Conservation (phyloP, 1,284 basidiomycete genomes). For the Mycena sp. region DNA sequence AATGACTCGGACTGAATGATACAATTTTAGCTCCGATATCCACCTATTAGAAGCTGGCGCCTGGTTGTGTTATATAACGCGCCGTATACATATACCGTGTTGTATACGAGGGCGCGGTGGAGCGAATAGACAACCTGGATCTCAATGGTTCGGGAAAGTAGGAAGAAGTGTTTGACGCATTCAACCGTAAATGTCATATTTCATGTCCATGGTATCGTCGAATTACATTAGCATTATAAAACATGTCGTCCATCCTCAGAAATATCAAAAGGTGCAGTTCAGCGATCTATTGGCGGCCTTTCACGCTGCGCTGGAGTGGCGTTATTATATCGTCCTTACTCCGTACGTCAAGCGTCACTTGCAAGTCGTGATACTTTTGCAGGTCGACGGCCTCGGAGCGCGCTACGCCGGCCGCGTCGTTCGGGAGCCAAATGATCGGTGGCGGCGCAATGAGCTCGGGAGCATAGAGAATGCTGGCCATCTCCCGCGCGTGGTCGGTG, state of each 20-base stretch:
- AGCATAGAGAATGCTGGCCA: conserved; percentile 82
- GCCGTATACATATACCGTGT: too few relatives aligned
- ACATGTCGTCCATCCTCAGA: background rate
- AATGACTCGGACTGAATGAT: too few relatives aligned
- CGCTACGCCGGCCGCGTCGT: conserved; percentile 78
- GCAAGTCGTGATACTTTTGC: conserved; percentile 75
- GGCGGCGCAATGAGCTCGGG: conserved; percentile 81
- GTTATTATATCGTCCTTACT: conserved; percentile 57
- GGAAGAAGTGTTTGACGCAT: too few relatives aligned
- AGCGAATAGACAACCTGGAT: too few relatives aligned
- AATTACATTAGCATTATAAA: too few relatives aligned
- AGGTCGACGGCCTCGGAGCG: conserved; percentile 77
- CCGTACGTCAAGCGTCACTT: conserved; percentile 72
- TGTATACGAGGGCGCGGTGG: too few relatives aligned
- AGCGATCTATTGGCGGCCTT: conserved; percentile 14
- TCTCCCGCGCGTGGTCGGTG: conserved; percentile 79
- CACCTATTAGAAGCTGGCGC: too few relatives aligned
- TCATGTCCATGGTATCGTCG: background rate
- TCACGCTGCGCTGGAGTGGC: background rate
- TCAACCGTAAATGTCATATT: background rate
- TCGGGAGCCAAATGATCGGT: conserved; percentile 85
- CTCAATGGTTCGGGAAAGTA: too few relatives aligned
- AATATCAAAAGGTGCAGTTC: background rate
- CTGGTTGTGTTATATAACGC: too few relatives aligned
- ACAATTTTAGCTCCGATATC: too few relatives aligned